Percentiles rank a stretch among this genome's conserved stretches.
Evolutionary conservation across 139 green algal species (phyloP).

Genomic region (Volvox africanus): DNA sequence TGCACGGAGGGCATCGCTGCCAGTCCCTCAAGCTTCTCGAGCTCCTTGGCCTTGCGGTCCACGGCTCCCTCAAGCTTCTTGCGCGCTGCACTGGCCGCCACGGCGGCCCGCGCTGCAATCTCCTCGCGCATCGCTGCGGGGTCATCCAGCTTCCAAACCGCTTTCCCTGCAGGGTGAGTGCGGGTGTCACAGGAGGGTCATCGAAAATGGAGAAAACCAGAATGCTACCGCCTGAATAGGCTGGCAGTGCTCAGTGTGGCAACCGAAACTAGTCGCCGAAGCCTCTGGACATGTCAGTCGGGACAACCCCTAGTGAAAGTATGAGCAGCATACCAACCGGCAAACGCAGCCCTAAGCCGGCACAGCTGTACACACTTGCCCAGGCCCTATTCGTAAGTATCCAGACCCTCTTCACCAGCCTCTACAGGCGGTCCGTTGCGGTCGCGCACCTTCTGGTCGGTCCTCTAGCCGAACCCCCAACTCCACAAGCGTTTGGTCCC

Average conservation of each 20-base stretch:
- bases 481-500: conserved; percentile 88
- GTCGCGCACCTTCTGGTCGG: conserved; percentile 73
- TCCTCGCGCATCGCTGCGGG: conserved; percentile 83
- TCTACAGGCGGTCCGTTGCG: background rate
- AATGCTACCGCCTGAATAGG: no score
- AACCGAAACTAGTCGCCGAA: no score
- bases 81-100: conserved; percentile 68
- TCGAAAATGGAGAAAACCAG: background rate
- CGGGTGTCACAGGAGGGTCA: background rate
- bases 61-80: conserved; percentile 74
- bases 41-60: conserved; percentile 71
- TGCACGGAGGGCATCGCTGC: conserved; percentile 60
- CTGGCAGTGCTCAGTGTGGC: no score
- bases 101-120: conserved; percentile 64
- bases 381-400: no score
- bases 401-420: no score
- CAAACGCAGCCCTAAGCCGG: no score
- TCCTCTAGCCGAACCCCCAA: conserved; percentile 96
- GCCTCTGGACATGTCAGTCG: no score
- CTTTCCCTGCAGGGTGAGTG: conserved; percentile 60
- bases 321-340: no score
- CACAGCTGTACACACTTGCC: no score
- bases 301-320: no score
- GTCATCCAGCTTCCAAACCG: conserved; percentile 95
- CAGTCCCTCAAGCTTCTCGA: conserved; percentile 79